A percentile compares a stretch with the other conserved stretches of the same genome.
phyloP scores from a whole-genome alignment of 352 stramenopile species.

The Elongisporangium undulatum region DNA sequence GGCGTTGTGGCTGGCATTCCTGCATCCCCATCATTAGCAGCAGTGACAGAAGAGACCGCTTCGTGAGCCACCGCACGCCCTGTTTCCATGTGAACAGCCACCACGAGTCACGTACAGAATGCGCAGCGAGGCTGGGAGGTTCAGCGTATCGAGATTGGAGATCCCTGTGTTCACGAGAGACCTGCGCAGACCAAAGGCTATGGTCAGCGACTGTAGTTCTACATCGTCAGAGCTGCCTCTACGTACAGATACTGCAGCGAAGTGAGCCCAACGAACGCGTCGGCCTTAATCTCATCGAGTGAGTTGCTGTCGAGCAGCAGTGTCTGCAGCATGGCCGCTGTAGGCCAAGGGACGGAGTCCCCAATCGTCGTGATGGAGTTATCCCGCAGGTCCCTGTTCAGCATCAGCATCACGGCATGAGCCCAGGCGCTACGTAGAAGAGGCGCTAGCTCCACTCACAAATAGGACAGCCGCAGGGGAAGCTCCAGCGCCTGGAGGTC shows the following conservation, averaged over 20 bases:
- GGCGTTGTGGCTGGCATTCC: conserved; percentile 47
- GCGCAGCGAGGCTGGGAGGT: conserved; percentile 35
- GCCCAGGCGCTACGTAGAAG: no score
- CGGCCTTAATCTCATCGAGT: conserved; percentile 22
- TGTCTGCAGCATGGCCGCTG: conserved; percentile 41
- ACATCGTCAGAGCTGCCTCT: neutral
- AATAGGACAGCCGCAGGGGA: conserved; percentile 32
- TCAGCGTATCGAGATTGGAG: conserved; percentile 30
- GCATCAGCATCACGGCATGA: neutral
- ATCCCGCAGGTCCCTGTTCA: conserved; percentile 26
- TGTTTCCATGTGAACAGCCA: neutral
- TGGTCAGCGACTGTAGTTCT: conserved; percentile 3
- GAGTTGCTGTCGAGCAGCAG: conserved; percentile 53
- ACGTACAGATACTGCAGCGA: conserved; percentile 55
- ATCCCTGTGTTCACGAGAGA: conserved; percentile 49
- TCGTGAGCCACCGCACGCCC: neutral
- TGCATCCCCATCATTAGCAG: conserved; percentile 3
- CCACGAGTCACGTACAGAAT: conserved; percentile 21
- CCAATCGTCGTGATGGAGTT: conserved; percentile 36
- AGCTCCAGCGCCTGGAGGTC: conserved; percentile 33
- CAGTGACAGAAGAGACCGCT: neutral
- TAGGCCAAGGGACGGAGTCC: conserved; percentile 31
- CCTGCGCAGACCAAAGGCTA: conserved; percentile 7
- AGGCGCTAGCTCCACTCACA: no score
- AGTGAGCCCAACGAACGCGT: conserved; percentile 38